These are phyloP conservation scores for Nowakowskiella sp. DNA, from an alignment of 192 early-diverging fungal species.

Conservation along the genomic window DNA sequence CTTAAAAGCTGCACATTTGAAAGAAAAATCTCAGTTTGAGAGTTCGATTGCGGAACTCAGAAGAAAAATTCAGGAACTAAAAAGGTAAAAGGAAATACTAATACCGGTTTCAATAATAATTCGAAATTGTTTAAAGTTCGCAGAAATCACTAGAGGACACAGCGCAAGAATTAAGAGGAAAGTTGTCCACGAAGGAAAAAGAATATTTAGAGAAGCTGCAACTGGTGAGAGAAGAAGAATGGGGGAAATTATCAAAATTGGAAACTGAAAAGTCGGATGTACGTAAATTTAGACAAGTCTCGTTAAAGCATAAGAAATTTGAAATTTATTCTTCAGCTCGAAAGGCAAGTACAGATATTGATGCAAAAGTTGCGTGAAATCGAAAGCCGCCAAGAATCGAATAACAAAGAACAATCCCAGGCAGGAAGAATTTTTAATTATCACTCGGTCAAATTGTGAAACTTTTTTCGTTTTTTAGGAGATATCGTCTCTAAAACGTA, in stretches of 20 bases:
- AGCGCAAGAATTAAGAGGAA: slow-evolving; percentile 19
- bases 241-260: slow-evolving; percentile 21
- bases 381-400: too few relatives aligned
- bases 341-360: too few relatives aligned
- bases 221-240: slow-evolving; percentile 33
- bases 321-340: slow-evolving; percentile 3
- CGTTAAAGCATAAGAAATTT: not conserved
- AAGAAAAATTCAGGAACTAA: slow-evolving; percentile 18
- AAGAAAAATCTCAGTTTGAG: slow-evolving; percentile 17
- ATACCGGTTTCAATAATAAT: not conserved
- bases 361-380: too few relatives aligned
- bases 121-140: slow-evolving; percentile 15
- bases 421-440: too few relatives aligned
- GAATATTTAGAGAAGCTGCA: slow-evolving; percentile 28
- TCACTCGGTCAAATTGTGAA: too few relatives aligned
- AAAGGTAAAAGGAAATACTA: slow-evolving; percentile 32
- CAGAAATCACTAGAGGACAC: slow-evolving; percentile 16
- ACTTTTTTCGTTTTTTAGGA: too few relatives aligned
- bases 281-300: not conserved
- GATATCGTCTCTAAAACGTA: too few relatives aligned
- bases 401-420: too few relatives aligned
- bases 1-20: slow-evolving; percentile 19
- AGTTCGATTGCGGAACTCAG: slow-evolving; percentile 23
- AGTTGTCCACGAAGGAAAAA: slow-evolving; percentile 23
- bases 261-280: slow-evolving; percentile 30